Evolutionary conservation across 2,329 filamentous ascomycete genomes (phyloP).

Genomic region (Trichoderma gracile): DNA sequence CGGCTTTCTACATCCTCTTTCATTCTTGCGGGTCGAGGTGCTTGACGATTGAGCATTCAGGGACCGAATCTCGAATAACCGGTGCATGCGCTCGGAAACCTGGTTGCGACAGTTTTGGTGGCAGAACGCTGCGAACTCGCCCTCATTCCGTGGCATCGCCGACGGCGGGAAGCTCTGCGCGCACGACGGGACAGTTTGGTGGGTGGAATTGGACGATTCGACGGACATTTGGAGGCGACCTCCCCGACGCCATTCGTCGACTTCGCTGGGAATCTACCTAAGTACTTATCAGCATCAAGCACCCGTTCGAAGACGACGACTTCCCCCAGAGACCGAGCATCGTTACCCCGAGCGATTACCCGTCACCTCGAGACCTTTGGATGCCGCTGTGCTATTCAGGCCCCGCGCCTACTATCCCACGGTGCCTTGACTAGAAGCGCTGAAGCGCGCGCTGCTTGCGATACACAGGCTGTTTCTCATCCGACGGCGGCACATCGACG

Average conservation of each 20-base stretch:
- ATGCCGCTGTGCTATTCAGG: background rate
- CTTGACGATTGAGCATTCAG: background rate
- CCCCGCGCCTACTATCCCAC: background rate
- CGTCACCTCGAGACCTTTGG: background rate
- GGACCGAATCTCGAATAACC: background rate
- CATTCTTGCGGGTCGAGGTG: too few species aligned
- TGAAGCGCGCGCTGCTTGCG: constrained; percentile 12
- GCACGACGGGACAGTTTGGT: background rate
- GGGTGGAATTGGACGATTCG: background rate
- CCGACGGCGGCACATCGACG: background rate
- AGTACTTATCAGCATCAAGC: background rate
- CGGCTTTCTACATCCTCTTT: too few species aligned
- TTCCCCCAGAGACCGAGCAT: background rate
- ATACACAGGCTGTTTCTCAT: background rate
- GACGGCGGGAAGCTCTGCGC: background rate
- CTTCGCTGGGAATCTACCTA: background rate
- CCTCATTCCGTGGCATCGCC: background rate
- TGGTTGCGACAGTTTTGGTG: background rate
- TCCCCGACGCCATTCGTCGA: constrained; percentile 3
- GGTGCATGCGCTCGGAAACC: background rate
- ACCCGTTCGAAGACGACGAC: background rate
- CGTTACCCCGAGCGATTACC: background rate
- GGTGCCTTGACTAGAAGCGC: background rate
- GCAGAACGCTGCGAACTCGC: background rate
- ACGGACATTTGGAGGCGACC: background rate